Evolutionary conservation across 2,329 filamentous ascomycete genomes (phyloP), one percentile per base, ranked within the genome.

Genomic region (Fusarium miscanthi): DNA sequence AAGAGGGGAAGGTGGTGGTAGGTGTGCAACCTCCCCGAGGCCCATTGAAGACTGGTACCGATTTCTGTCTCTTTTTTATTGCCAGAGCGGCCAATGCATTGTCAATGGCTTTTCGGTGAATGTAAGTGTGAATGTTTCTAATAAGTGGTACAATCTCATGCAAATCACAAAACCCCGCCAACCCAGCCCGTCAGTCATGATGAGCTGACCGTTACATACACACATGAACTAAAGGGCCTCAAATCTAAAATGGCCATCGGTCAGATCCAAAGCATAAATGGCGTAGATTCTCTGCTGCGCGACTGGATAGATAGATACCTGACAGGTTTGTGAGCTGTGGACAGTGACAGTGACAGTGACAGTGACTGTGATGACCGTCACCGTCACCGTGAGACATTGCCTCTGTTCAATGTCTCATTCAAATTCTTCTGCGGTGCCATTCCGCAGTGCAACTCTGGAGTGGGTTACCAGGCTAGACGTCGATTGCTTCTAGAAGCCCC

Each of bases 401-500:
- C 41, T 42, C 41, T 21, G 37, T 19, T n/a, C 37, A 49, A 62
- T 42, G 31, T 42, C 51, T 65, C 54, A 14, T 45, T 33, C 46
- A 46, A 51, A 54, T 61, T 52, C 42, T 37, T 66, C 45, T 27
- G 42, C 38, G 14, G 45, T 59, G 38, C 19, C 31, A 48, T 67
- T 62, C 63, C 33, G 48, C 45, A 48, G 42, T 48, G 31, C 49
- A 48, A 59, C 40, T 35, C 41, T 57, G 10, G 45, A 25, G 25
- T 51, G 31, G 19, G 10, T 35, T 30, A 41, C 51, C 25, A 16
- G 31, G 30, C 49, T n/a, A 56, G 49, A 43, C 35, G 38, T 45
- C 48, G 38, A 42, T 63, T 63, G 40, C 49, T 68, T 68, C 65
- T 68, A 68, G 65, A 68, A 68, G 64, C 38, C 48, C 38, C 45